Conservation (phyloP, 345 rosid species). For the Rhizophora mangle region DNA sequence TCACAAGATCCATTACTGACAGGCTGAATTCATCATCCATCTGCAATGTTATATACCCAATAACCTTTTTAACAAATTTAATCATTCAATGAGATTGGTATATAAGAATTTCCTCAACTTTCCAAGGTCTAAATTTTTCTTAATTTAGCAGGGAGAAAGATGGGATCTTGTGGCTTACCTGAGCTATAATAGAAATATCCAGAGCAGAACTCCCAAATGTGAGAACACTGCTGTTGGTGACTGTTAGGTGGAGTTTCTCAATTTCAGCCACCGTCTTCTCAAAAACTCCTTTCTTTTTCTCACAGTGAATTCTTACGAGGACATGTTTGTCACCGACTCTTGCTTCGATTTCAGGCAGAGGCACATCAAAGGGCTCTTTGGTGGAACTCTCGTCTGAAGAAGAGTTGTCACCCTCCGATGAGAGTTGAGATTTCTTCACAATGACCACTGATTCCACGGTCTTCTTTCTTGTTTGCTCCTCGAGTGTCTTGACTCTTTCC, state of each 20-base stretch:
- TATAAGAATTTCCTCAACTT: not conserved
- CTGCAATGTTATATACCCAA: constrained; percentile 23
- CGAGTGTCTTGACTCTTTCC: constrained; percentile 44
- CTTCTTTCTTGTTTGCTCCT: constrained; percentile 50
- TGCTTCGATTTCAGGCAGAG: constrained; percentile 70
- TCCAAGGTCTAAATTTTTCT: not conserved
- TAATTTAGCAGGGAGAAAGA: too few relatives aligned
- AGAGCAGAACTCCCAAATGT: constrained; percentile 62
- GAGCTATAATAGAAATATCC: constrained; percentile 56
- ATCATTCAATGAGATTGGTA: not conserved
- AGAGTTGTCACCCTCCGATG: constrained; percentile 40
- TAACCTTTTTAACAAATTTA: not conserved
- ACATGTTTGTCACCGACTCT: constrained; percentile 51
- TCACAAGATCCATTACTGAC: constrained; percentile 52
- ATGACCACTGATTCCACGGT: constrained; percentile 55
- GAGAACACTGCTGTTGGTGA: constrained; percentile 49
- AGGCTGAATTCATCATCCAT: constrained; percentile 39
- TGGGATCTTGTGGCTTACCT: constrained; percentile 37
- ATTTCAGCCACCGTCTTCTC: constrained; percentile 44
- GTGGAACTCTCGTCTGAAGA: constrained; percentile 39
- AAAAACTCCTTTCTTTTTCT: constrained; percentile 45
- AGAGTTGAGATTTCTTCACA: constrained; percentile 51
- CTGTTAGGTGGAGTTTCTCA: constrained; percentile 48
- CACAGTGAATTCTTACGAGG: constrained; percentile 58
- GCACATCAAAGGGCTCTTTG: constrained; percentile 20